Evolutionary conservation across 2,329 filamentous ascomycete species (phyloP).

Genomic region (Botryotinia convoluta): DNA sequence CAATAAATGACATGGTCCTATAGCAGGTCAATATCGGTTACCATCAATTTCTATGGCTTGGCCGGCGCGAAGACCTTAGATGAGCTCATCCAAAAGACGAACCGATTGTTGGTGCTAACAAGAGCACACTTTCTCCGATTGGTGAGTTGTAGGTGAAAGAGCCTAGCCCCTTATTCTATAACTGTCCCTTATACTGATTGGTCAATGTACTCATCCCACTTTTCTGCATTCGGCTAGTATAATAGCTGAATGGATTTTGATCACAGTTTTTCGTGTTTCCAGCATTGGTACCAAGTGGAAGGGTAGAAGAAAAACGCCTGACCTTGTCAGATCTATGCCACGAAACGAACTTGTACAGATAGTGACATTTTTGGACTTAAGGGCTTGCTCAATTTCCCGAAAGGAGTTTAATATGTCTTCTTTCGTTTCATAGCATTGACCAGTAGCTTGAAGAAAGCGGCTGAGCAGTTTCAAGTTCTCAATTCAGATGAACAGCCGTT

Average conservation of each 20-base stretch:
- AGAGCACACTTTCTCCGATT: not conserved
- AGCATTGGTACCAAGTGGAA: not conserved
- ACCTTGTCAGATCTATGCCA: not conserved
- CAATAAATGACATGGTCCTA: not conserved
- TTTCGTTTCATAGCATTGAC: slow-evolving; percentile 5
- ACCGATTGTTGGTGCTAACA: not conserved
- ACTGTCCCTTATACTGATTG: not conserved
- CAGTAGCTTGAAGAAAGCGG: not conserved
- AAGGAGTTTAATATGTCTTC: not conserved
- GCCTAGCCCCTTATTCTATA: not conserved
- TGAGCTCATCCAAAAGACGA: not conserved
- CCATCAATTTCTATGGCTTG: not conserved
- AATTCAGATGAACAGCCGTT: not conserved
- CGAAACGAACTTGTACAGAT: not conserved
- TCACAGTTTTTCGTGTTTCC: not conserved
- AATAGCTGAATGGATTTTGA: not conserved
- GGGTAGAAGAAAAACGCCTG: not conserved
- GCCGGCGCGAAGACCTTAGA: not conserved
- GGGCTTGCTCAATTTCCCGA: not conserved
- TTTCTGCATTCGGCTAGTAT: not conserved
- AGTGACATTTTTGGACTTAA: not conserved
- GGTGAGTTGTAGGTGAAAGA: not conserved
- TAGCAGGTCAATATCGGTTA: not conserved
- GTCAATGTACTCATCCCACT: not conserved
- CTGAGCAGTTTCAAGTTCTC: not conserved